Evolutionary conservation across 2,329 filamentous ascomycete species (phyloP).

Genomic region (Ophiosphaerella herpotricha): DNA sequence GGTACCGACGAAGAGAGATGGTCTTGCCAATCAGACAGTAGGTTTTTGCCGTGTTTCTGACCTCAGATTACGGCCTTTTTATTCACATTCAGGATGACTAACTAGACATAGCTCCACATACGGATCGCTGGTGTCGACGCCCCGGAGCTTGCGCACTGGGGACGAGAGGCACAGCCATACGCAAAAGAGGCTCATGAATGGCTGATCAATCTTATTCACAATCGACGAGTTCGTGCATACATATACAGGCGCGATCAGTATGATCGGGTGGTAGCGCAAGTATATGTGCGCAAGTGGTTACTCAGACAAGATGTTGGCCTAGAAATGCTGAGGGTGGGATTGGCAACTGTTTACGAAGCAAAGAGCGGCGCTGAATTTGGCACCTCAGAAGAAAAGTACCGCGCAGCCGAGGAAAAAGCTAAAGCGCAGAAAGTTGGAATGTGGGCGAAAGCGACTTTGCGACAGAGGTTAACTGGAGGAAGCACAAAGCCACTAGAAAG

Average conservation of each 20-base stretch:
- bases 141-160: constrained; percentile 91
- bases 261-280: constrained; percentile 84
- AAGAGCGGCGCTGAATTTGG: constrained; percentile 91
- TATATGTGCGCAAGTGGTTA: constrained; percentile 70
- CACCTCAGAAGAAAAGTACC: constrained; percentile 64
- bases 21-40: constrained; percentile 79
- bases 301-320: constrained; percentile 80
- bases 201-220: constrained; percentile 73
- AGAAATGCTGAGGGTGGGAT: constrained; percentile 82
- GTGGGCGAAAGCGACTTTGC: constrained; percentile 64
- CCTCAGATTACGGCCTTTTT: neutral
- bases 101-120: constrained; percentile 71
- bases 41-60: constrained; percentile 1
- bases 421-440: constrained; percentile 56
- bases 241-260: constrained; percentile 90
- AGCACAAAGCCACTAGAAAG: constrained; percentile 68
- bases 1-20: constrained; percentile 70
- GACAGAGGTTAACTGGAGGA: constrained; percentile 54
- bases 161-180: constrained; percentile 82
- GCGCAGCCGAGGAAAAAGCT: constrained; percentile 63
- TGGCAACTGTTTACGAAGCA: constrained; percentile 92
- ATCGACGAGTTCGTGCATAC: constrained; percentile 77
- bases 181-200: constrained; percentile 79
- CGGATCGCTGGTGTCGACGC: constrained; percentile 92
- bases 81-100: constrained; percentile 9